These are phyloP conservation scores for Penicillium salamii DNA, from an alignment of 495 filamentous ascomycete genomes.

Conservation along the genomic window DNA sequence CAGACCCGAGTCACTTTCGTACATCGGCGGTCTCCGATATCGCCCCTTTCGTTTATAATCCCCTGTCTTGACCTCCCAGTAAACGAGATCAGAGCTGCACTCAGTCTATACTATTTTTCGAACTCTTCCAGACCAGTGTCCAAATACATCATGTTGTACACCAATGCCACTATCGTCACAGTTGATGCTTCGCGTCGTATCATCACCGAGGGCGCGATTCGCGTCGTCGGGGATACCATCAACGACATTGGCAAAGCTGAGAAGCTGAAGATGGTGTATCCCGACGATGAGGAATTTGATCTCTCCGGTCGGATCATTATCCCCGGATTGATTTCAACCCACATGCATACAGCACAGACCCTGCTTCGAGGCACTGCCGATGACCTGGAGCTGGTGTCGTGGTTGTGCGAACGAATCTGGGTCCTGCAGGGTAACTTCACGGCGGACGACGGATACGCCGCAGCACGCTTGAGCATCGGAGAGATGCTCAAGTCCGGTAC, in stretches of 20 bases:
- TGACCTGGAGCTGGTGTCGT: conserved; percentile 43
- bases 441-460: conserved; percentile 44
- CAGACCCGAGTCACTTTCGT: not conserved
- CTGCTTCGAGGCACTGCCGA: conserved; percentile 48
- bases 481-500: conserved; percentile 52
- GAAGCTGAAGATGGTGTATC: conserved; percentile 19
- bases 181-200: conserved; percentile 41
- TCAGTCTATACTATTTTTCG: not conserved
- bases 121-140: not conserved
- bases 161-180: conserved; percentile 45
- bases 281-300: conserved; percentile 29
- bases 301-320: conserved; percentile 43
- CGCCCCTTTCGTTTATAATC: not conserved
- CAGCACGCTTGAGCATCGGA: conserved; percentile 44
- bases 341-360: conserved; percentile 50
- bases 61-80: too few relatives aligned
- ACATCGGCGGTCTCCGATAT: conserved; percentile 1
- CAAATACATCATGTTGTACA: conserved; percentile 32
- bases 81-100: too few relatives aligned
- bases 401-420: conserved; percentile 49
- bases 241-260: conserved; percentile 40
- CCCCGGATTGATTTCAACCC: conserved; percentile 48
- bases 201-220: conserved; percentile 44
- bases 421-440: conserved; percentile 46
- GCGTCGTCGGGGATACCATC: conserved; percentile 34